Conservation (phyloP, 257 asterid species). For the Penstemon barbatus region DNA sequence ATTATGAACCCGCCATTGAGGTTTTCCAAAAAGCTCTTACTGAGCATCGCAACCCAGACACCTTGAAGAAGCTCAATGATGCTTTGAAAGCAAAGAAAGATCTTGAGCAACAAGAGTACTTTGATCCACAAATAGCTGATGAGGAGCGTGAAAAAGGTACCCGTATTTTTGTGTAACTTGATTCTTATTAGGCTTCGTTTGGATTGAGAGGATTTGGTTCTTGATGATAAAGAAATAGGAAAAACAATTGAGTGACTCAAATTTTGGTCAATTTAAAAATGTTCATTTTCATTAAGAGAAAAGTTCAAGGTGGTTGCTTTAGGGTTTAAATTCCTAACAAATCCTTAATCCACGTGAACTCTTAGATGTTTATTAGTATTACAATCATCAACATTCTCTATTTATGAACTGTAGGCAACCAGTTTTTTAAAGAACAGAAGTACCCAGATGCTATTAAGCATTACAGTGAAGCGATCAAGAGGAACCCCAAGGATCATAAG, state of each 20-base stretch:
- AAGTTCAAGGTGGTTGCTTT: no score
- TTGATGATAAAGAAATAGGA: no score
- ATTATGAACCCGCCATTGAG: slow-evolving; percentile 80
- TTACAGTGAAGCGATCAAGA: slow-evolving; percentile 74
- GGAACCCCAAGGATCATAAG: slow-evolving; percentile 82
- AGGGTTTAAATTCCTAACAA: no score
- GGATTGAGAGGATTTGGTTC: no score
- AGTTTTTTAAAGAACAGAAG: slow-evolving; percentile 79
- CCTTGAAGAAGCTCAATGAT: slow-evolving; percentile 81
- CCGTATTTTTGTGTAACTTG: no score
- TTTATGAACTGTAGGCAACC: slow-evolving; percentile 51
- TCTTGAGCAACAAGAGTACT: slow-evolving; percentile 82
- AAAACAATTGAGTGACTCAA: no score
- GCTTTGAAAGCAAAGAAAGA: slow-evolving; percentile 95
- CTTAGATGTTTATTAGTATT: no score
- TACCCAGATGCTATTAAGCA: slow-evolving; percentile 87
- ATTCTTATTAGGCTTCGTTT: not conserved
- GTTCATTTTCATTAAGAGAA: no score
- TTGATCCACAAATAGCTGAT: slow-evolving; percentile 79
- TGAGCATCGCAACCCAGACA: slow-evolving; percentile 93
- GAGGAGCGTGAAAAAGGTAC: slow-evolving; percentile 98
- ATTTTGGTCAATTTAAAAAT: no score
- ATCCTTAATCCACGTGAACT: no score
- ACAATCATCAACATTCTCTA: not conserved
- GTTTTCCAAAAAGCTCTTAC: slow-evolving; percentile 88